Conservation (phyloP, 78 protist genomes). For the Dictyostelium firmibasis region DNA sequence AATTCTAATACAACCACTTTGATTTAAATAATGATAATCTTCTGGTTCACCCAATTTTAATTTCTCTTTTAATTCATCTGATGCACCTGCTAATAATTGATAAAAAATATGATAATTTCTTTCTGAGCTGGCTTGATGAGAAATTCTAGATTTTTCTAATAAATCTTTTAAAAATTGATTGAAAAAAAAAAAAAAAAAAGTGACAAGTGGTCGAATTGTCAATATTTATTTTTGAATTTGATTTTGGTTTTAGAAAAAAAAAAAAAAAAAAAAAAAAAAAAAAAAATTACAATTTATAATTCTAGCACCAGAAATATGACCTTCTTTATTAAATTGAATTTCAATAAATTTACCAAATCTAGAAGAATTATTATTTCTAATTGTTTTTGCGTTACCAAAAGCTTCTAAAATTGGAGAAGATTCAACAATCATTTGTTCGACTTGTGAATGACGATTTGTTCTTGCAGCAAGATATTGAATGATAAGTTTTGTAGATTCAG, state of each 20-base stretch:
- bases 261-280: neutral
- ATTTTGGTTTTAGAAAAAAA: neutral
- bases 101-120: constrained; percentile 85
- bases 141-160: constrained; percentile 77
- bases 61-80: constrained; percentile 53
- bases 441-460: constrained; percentile 56
- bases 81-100: constrained; percentile 70
- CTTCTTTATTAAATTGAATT: constrained; percentile 78
- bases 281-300: constrained; percentile 66
- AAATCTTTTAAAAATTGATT: neutral
- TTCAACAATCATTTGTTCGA: constrained; percentile 83
- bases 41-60: constrained; percentile 49
- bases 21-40: constrained; percentile 82
- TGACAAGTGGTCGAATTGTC: no score
- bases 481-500: constrained; percentile 91
- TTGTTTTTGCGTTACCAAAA: constrained; percentile 88
- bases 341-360: constrained; percentile 87
- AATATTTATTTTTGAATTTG: neutral
- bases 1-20: constrained; percentile 76
- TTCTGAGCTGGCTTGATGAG: constrained; percentile 77
- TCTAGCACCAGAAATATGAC: constrained; percentile 77
- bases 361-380: constrained; percentile 78
- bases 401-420: constrained; percentile 85
- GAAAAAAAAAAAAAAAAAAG: neutral
- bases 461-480: constrained; percentile 88